Base-by-base conservation (phyloP, 1,284 basidiomycete genomes). In the Austroboletus rostrupii region DNA sequence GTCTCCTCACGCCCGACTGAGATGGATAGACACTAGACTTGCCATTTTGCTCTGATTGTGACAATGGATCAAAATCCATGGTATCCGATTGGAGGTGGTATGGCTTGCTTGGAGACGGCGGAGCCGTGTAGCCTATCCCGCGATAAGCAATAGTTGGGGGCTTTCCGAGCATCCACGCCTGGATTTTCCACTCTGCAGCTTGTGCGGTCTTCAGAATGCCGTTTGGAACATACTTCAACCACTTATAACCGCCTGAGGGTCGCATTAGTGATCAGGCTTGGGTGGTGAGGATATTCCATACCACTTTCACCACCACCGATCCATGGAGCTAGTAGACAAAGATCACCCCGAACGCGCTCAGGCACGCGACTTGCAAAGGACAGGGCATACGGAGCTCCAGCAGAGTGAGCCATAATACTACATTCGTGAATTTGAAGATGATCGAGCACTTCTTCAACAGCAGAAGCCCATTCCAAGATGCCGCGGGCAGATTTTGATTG, bases 291-390 rank as follows among this genome's bases (percentile, higher is more conserved):
- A 45, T 23, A 17, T 39, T 47, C 28, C 88, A 66, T 64, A 92
- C 93, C 86, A 60, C 79, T 87, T 66, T 95, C 94, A 42, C 85
- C 85, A 35, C 90, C 83, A 21, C 90, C 88, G 17, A 97, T 92
- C 96, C 96, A 99, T n/a, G 96, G 96, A 0, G 95, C 92, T 17
- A 99, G 75, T 35, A 99, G 71, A 65, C 93, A 92, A 3, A 97
- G 72, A 52, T 92, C 87, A 13, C 96, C 96, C 21, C 77, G 75
- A 46, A 99, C 80, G 20, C 92, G 83, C 12, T 85, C 76, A 1
- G 84, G 84, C 35, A 82, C 74, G 53, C 80, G 81, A 59, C 88
- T 83, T 11, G 90, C 90, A 44, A 91, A 87, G 0, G 93, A 92
- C 47, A 97, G 75, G 0, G 95, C 94, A 66, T 97, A 98, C 0